Evolutionary conservation across 441 rosid species (phyloP), one percentile per base, ranked within the genome.

Genomic region (Daphne laureola): DNA sequence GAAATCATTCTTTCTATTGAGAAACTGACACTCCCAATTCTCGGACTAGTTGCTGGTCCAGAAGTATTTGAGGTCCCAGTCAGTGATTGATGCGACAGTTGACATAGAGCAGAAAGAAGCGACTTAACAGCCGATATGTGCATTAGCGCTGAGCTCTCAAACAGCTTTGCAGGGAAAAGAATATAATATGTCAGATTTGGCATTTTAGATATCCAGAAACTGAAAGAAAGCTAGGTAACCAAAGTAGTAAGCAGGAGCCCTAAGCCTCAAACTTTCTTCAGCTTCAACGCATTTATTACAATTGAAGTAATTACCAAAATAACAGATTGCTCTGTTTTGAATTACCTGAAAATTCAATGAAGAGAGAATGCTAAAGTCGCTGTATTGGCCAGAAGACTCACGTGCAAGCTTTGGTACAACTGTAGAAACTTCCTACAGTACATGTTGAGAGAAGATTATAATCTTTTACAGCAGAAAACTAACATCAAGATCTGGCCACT

Each of bases 71-170:
- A 73, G 64, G 79, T 81, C 58, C 78, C 95, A 65, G 75, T 66
- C 84, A 94, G 84, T 66, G 87, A 90, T 69, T 94, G 96, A 71
- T 82, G 82, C 45, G 96, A 90, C 66, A 94, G 59, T 74, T 86
- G 90, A 52, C 71, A 73, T 46, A 94, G 82, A 52, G 98, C 96
- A 75, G 84, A 81, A 53, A 94, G 88, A 73, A 94, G 99, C 58
- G 99, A 84, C 73, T 86, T 86, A 66, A 94, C 98, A 36, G 99
- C 95, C 64, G 95, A 84, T 67, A 86, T 68, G 72, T 87, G 88
- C 99, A 94, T 94, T 79, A 90, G 67, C 47, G 95, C 95, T 13
- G 99, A 94, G 87, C 99, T 94, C 82, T 90, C 98, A 66, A 94
- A 94, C 58, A 94, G 79, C 99, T 93, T 60, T 59, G 61, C 54